phyloP scores from a whole-genome alignment of 768 basidiomycete genomes.

The Cystofilobasidium bisporidii region DNA sequence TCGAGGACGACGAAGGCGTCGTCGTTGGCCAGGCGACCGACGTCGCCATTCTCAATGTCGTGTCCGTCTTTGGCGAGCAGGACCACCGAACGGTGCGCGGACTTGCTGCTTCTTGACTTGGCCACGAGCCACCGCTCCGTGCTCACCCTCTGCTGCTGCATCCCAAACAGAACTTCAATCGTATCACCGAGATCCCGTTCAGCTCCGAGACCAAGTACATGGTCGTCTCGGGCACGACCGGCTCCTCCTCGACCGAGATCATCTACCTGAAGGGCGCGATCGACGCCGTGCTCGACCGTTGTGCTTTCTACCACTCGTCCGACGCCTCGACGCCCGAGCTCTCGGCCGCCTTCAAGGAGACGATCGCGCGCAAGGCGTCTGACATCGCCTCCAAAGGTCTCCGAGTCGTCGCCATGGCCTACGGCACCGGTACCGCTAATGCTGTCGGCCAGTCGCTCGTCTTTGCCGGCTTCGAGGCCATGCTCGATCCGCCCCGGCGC shows the following conservation, averaged over 20 bases:
- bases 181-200: slow-evolving; percentile 66
- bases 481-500: slow-evolving; percentile 87
- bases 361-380: slow-evolving; percentile 62
- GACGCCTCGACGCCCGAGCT: slow-evolving; percentile 75
- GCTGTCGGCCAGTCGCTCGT: slow-evolving; percentile 52
- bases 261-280: slow-evolving; percentile 89
- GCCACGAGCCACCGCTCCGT: too few relatives aligned
- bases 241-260: slow-evolving; percentile 51
- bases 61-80: slow-evolving; percentile 54
- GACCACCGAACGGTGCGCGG: slow-evolving; percentile 51
- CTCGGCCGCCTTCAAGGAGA: slow-evolving; percentile 56
- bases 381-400: slow-evolving; percentile 64
- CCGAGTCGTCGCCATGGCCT: slow-evolving; percentile 84
- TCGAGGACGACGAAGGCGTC: slow-evolving; percentile 58
- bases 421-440: slow-evolving; percentile 53
- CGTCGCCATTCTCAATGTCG: slow-evolving; percentile 74
- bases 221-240: slow-evolving; percentile 71
- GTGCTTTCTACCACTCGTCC: slow-evolving; percentile 76
- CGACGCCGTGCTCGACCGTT: slow-evolving; percentile 72
- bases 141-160: not conserved
- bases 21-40: slow-evolving; percentile 86
- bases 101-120: too few relatives aligned
- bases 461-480: slow-evolving; percentile 87
- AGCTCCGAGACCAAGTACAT: slow-evolving; percentile 89
- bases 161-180: slow-evolving; percentile 36